phyloP scores from a whole-genome alignment of 1,284 basidiomycete species.

The Apiotrichum brassicae region DNA sequence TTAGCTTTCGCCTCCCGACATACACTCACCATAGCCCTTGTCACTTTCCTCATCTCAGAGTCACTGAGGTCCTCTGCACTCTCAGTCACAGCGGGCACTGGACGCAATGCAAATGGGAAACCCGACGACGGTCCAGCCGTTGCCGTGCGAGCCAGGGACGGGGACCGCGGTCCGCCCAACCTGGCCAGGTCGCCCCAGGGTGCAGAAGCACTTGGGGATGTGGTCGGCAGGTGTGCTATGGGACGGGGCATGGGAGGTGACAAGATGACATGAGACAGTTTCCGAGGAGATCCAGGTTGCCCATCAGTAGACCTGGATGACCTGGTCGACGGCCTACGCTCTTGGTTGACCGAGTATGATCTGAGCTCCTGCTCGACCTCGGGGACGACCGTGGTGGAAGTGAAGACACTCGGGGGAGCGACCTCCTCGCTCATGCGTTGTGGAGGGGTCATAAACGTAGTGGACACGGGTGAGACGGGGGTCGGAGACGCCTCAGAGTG shows the following conservation, averaged over 20 bases:
- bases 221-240: constrained; percentile 43
- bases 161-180: constrained; percentile 33
- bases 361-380: too few species aligned
- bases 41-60: constrained; percentile 38
- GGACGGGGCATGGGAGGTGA: constrained; percentile 45
- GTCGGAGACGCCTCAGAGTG: not conserved
- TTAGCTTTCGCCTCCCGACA: not conserved
- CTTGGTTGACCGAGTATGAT: too few species aligned
- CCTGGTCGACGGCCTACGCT: not conserved
- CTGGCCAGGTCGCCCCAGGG: constrained; percentile 32
- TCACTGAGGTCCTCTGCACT: constrained; percentile 20
- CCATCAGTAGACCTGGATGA: not conserved
- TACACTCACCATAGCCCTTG: constrained; percentile 40
- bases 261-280: constrained; percentile 25
- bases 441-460: constrained; percentile 2
- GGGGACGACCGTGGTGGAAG: too few species aligned
- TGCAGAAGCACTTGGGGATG: constrained; percentile 18
- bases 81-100: not conserved
- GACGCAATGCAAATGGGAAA: not conserved
- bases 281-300: constrained; percentile 5
- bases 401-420: not conserved
- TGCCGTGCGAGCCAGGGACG: not conserved
- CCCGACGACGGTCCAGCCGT: not conserved
- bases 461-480: not conserved
- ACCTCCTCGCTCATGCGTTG: constrained; percentile 1